Percentiles rank a stretch among this genome's conserved stretches.
These are phyloP conservation scores for Amanita polypyramis DNA, from an alignment of 768 basidiomycete genomes.

Conservation along the genomic window DNA sequence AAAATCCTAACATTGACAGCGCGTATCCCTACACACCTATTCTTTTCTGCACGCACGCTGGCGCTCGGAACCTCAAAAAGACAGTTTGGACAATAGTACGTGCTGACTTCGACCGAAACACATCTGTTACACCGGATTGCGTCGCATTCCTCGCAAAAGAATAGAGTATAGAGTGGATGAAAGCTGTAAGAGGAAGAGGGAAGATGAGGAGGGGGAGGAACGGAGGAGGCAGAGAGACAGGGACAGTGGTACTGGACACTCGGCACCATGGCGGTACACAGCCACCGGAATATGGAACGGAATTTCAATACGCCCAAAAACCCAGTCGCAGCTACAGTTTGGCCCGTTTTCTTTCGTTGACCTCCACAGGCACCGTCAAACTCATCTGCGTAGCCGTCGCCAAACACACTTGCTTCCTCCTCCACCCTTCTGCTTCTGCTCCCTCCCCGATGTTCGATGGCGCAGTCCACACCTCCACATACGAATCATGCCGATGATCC, in stretches of 20 bases:
- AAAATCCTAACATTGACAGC: not conserved
- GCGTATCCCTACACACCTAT: conserved; percentile 45
- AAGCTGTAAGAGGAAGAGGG: conserved; percentile 73
- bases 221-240: conserved; percentile 47
- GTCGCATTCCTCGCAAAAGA: conserved; percentile 99
- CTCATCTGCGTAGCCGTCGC: conserved; percentile 55
- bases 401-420: conserved; percentile 53
- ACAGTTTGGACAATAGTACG: conserved; percentile 97
- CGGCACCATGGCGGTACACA: conserved; percentile 19
- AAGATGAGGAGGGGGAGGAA: conserved; percentile 66
- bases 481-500: conserved; percentile 44
- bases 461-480: conserved; percentile 59
- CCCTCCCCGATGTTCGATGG: conserved; percentile 45
- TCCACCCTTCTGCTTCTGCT: conserved; percentile 34
- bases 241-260: conserved; percentile 59
- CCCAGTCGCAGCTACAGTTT: conserved; percentile 16
- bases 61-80: conserved; percentile 97
- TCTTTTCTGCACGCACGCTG: conserved; percentile 96
- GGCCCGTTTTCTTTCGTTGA: conserved; percentile 17
- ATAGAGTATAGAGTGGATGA: conserved; percentile 75
- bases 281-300: not conserved
- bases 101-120: conserved; percentile 86
- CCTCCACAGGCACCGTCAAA: conserved; percentile 32
- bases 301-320: no score
- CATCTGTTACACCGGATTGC: conserved; percentile 89